Evolutionary conservation across 805 yeast genomes (phyloP), one percentile per base, ranked within the genome.

Genomic region (Candida endomychidarum): DNA sequence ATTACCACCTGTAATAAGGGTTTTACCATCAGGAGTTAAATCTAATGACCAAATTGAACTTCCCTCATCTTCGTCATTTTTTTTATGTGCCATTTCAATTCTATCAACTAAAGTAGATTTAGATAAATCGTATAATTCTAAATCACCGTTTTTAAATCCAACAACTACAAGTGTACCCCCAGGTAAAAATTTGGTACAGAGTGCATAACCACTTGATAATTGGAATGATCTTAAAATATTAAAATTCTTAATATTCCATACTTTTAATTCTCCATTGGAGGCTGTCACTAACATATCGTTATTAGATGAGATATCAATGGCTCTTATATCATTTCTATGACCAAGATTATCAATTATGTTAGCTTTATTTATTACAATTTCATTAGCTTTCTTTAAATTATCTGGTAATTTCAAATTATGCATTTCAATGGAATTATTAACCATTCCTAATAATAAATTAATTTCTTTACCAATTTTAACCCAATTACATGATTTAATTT

Each of bases 21-120:
- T 73, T 50, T 79, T 83, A 11, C 98, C 99, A 61, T 91, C 95
- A 10, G 83, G 77, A 2, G 91, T 78, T 23, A 93, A 58, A 58
- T 91, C 96, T 50, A 93, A 69, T 1, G 96, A 82, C 97, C 97
- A 93, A 36, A 93, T 77, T 1, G 96, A 86, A 15, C 66, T 50
- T 5, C 69, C 67, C 23, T 57, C 59, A n/a, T 59, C 67, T 20
- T 80, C 82, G 10, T 28, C 38, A 11, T 36, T 36, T 17, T 38
- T 37, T 8, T 74, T 77, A 56, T 87, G 96, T 0, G 96, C 97
- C 34, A 46, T 53, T 42, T 83, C 84, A 8, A 85, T 74, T 19
- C 78, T 67, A 46, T 83, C 86, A 4, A 93, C 61, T 47, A 86
- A 60, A 0, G 89, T 72, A 0, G 96, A 86, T 1, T 89, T 77